Conservation (phyloP, 2,329 filamentous ascomycete species). For the Lithohypha guttulata region DNA sequence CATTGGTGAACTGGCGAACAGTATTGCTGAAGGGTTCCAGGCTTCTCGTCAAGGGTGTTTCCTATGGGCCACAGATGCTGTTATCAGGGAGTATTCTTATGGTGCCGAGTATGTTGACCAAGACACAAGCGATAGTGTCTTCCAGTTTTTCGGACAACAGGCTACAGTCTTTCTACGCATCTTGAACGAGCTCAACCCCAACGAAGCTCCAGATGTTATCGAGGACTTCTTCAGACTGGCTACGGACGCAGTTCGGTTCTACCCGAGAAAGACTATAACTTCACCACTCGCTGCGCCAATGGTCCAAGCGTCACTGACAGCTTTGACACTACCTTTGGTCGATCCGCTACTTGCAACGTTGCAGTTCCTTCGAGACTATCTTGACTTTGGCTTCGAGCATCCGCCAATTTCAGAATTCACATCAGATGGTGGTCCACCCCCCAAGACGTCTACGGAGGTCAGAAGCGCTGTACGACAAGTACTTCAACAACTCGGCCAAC, state of each 20-base stretch:
- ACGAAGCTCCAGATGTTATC: constrained; percentile 74
- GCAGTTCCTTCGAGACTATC: constrained; percentile 83
- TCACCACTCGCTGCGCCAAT: constrained; percentile 72
- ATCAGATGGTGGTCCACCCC: constrained; percentile 48
- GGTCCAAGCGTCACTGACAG: constrained; percentile 75
- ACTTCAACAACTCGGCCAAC: constrained; percentile 58
- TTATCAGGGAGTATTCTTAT: constrained; percentile 89
- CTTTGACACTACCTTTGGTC: constrained; percentile 77
- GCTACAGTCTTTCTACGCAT: constrained; percentile 80
- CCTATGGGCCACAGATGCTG: constrained; percentile 94
- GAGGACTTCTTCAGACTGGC: constrained; percentile 94
- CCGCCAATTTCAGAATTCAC: constrained; percentile 45
- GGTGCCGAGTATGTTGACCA: constrained; percentile 75
- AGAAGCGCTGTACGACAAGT: constrained; percentile 63
- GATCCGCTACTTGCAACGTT: constrained; percentile 84
- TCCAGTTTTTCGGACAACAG: constrained; percentile 89
- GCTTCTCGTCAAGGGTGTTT: constrained; percentile 88
- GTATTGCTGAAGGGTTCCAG: constrained; percentile 74
- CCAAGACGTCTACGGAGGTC: constrained; percentile 58
- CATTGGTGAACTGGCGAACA: constrained; percentile 74
- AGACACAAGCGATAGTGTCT: constrained; percentile 76
- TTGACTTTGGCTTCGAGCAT: constrained; percentile 76
- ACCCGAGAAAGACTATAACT: constrained; percentile 70
- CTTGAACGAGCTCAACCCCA: constrained; percentile 69
- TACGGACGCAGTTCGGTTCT: constrained; percentile 85